A percentile compares a stretch with the other conserved stretches of the same genome.
Evolutionary conservation across 768 basidiomycete genomes (phyloP).

Genomic region (Tremella yokohamensis): DNA sequence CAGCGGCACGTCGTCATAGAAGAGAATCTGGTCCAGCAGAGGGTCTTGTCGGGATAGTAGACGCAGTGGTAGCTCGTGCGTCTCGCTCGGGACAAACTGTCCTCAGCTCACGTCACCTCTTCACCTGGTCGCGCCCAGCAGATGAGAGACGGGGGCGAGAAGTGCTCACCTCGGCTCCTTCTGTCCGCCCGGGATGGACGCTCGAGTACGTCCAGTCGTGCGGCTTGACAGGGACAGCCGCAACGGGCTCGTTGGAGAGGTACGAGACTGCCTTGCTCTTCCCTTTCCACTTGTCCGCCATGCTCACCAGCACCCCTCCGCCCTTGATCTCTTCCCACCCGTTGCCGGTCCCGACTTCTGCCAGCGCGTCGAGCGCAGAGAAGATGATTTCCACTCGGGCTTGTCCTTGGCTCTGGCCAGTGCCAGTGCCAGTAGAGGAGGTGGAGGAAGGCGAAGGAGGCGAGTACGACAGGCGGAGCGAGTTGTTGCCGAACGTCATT

Average conservation of each 20-base stretch:
- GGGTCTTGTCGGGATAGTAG: constrained; percentile 87
- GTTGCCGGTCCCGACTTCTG: constrained; percentile 61
- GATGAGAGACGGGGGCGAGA: too few species aligned
- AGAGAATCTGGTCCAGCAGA: constrained; percentile 62
- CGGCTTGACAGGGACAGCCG: constrained; percentile 62
- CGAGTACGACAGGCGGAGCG: constrained; percentile 63
- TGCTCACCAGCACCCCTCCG: constrained; percentile 87
- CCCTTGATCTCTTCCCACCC: constrained; percentile 75
- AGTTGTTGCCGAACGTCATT: constrained; percentile 92
- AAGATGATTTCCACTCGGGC: constrained; percentile 54
- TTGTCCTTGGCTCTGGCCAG: not conserved
- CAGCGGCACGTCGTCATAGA: constrained; percentile 89
- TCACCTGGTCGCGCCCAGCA: too few species aligned
- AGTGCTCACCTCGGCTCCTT: constrained; percentile 32
- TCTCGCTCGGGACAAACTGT: constrained; percentile 33
- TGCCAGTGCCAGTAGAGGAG: too few species aligned
- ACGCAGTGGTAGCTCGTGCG: constrained; percentile 66
- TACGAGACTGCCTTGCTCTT: constrained; percentile 8
- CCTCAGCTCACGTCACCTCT: constrained; percentile 49
- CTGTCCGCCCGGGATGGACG: constrained; percentile 62
- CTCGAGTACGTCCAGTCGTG: constrained; percentile 99
- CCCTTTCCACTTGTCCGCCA: constrained; percentile 84
- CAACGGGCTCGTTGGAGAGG: constrained; percentile 41
- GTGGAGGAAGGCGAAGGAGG: not conserved
- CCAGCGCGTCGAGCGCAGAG: constrained; percentile 65